Conservation (phyloP, 768 basidiomycete species). For the Gloeostereum incarnatum region DNA sequence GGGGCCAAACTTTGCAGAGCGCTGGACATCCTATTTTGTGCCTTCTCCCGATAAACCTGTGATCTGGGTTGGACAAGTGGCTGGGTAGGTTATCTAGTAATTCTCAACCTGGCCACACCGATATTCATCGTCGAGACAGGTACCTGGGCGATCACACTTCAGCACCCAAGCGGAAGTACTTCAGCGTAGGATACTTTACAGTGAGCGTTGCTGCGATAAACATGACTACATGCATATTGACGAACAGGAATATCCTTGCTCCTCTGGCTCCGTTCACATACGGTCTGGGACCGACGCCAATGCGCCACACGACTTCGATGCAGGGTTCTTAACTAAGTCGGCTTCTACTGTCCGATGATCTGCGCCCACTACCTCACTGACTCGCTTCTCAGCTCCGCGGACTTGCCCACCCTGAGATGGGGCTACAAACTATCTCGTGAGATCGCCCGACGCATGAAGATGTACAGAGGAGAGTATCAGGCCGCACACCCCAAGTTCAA, state of each 20-base stretch:
- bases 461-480: constrained; percentile 12
- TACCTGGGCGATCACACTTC: constrained; percentile 12
- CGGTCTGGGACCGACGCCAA: constrained; percentile 17
- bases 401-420: constrained; percentile 20
- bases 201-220: constrained; percentile 10
- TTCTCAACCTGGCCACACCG: not conserved
- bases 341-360: constrained; percentile 3
- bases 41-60: constrained; percentile 27
- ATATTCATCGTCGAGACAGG: constrained; percentile 11
- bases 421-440: constrained; percentile 31
- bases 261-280: constrained; percentile 27
- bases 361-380: not conserved
- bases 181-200: constrained; percentile 15
- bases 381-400: constrained; percentile 8
- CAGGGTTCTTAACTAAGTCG: constrained; percentile 20
- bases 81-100: constrained; percentile 14
- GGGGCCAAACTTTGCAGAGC: constrained; percentile 24
- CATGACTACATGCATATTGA: not conserved
- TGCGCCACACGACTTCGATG: constrained; percentile 23
- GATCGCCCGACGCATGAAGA: constrained; percentile 25
- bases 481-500: constrained; percentile 10
- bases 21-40: constrained; percentile 25
- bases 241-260: constrained; percentile 22
- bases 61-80: constrained; percentile 17
- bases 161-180: constrained; percentile 14